Percentiles rank a stretch among this genome's conserved stretches.
phyloP scores from a whole-genome alignment of 164 flowering plant genomes.

The Euptelea pleiosperma region DNA sequence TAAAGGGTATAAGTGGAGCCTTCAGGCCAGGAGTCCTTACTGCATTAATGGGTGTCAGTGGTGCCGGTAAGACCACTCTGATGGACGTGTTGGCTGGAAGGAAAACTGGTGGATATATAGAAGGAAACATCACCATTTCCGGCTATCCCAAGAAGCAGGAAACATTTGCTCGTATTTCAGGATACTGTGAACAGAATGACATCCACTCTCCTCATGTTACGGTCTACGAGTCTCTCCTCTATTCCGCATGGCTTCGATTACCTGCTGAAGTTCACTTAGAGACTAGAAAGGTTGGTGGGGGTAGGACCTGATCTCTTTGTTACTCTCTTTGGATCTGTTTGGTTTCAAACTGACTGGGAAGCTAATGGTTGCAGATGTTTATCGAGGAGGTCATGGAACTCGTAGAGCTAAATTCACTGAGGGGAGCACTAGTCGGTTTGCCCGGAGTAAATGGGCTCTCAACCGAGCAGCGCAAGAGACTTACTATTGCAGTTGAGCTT shows the following conservation, averaged over 20 bases:
- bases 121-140: conserved; percentile 40
- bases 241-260: conserved; percentile 51
- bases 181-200: conserved; percentile 55
- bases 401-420: conserved; percentile 39
- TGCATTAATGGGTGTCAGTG: conserved; percentile 58
- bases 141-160: conserved; percentile 53
- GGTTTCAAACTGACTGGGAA: background rate
- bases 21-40: conserved; percentile 57
- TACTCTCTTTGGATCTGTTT: background rate
- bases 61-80: conserved; percentile 57
- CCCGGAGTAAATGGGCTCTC: conserved; percentile 52
- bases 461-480: conserved; percentile 48
- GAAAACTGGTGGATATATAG: conserved; percentile 46
- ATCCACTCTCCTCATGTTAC: conserved; percentile 51
- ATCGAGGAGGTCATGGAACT: conserved; percentile 57
- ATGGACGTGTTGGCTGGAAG: conserved; percentile 56
- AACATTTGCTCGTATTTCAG: conserved; percentile 49
- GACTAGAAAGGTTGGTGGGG: conserved; percentile 29
- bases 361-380: conserved; percentile 35
- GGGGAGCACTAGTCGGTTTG: conserved; percentile 42
- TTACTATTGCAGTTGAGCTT: conserved; percentile 61
- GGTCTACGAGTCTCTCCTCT: conserved; percentile 43
- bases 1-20: conserved; percentile 46
- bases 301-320: conserved; percentile 1
- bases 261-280: conserved; percentile 27